Conservation (phyloP, 192 early-diverging fungal genomes). For the Lobosporangium transversale region DNA sequence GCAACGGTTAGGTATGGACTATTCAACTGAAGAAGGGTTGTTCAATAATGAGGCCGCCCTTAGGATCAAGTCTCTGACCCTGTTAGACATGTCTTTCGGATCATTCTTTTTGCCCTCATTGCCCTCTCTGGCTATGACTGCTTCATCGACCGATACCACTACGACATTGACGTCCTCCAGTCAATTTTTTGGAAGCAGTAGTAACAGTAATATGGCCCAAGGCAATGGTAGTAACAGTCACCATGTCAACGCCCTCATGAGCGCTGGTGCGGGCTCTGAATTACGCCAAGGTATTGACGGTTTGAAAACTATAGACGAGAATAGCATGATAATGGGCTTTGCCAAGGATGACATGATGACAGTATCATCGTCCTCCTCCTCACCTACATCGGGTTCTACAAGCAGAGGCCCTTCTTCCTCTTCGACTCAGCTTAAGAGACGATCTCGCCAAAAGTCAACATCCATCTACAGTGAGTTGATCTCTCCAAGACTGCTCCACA, state of each 20-base stretch:
- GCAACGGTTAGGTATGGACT: slow-evolving; percentile 18
- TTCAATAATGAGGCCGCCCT: slow-evolving; percentile 49
- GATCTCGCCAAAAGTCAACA: slow-evolving; percentile 42
- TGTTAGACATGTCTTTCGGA: slow-evolving; percentile 37
- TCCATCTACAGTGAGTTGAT: slow-evolving; percentile 47
- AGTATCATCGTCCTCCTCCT: slow-evolving; percentile 15
- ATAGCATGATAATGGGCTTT: not conserved
- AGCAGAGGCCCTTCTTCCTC: not conserved
- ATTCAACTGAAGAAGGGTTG: slow-evolving; percentile 37
- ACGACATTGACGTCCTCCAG: slow-evolving; percentile 2
- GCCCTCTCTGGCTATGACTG: not conserved
- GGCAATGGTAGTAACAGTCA: slow-evolving; percentile 15
- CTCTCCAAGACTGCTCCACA: slow-evolving; percentile 40
- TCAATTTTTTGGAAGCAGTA: slow-evolving; percentile 46
- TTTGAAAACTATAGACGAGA: slow-evolving; percentile 13
- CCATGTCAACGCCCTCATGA: not conserved
- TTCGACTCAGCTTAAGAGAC: slow-evolving; percentile 13
- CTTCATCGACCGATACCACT: not conserved
- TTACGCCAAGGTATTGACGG: slow-evolving; percentile 36
- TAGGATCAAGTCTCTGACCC: slow-evolving; percentile 39
- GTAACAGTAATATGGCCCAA: not conserved
- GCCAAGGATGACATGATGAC: slow-evolving; percentile 16
- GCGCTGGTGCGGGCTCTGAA: slow-evolving; percentile 18
- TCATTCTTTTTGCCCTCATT: slow-evolving; percentile 1
- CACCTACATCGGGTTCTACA: slow-evolving; percentile 8